A percentile compares a stretch with the other conserved stretches of the same genome.
These are phyloP conservation scores for Myxozyma mucilagina DNA, from an alignment of 805 yeast genomes.

Conservation along the genomic window DNA sequence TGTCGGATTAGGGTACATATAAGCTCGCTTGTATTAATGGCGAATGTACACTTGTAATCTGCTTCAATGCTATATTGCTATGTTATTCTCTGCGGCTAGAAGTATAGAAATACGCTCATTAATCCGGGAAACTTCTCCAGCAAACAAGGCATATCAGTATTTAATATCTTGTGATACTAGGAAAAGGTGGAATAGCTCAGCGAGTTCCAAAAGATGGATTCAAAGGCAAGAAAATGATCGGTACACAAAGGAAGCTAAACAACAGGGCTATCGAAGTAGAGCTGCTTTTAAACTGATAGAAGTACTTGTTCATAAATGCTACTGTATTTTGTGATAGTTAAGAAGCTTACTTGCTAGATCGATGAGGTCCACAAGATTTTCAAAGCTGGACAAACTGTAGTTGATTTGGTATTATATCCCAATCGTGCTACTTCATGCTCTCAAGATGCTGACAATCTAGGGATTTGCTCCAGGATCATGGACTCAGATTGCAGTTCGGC, in stretches of 20 bases:
- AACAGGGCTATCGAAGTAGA: conserved; percentile 66
- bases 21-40: too few relatives aligned
- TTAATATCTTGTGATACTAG: neutral
- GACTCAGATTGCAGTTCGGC: conserved; percentile 76
- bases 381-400: conserved; percentile 56
- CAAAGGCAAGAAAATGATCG: conserved; percentile 65
- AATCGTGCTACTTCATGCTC: neutral
- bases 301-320: neutral
- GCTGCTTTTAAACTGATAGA: conserved; percentile 86
- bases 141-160: neutral
- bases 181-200: conserved; percentile 10
- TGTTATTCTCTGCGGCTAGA: too few relatives aligned
- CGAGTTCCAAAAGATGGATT: conserved; percentile 65
- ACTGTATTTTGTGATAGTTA: neutral
- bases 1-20: too few relatives aligned
- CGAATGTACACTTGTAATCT: too few relatives aligned
- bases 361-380: conserved; percentile 65
- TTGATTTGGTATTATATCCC: conserved; percentile 60
- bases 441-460: conserved; percentile 19
- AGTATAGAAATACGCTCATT: too few relatives aligned
- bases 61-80: too few relatives aligned
- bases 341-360: conserved; percentile 44
- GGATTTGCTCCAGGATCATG: conserved; percentile 94
- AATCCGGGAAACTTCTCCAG: too few relatives aligned
- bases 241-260: conserved; percentile 66